Conservation (phyloP, 306 rosid species). For the Cicer pinnatifidum region DNA sequence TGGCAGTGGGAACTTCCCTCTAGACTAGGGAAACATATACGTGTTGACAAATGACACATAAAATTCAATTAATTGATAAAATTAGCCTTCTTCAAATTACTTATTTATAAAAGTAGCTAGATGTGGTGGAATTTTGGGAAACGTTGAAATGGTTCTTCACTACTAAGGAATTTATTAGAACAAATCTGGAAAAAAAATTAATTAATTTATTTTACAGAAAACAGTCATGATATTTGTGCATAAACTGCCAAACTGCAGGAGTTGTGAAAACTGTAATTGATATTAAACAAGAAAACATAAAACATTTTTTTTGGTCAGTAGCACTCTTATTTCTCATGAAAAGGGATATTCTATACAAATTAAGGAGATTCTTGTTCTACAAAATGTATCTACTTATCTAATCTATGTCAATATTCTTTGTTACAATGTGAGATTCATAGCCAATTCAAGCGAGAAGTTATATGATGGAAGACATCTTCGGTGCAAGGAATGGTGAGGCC, state of each 20-base stretch:
- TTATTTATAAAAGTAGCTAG: not conserved
- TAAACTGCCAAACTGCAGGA: too few species aligned
- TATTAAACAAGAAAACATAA: too few species aligned
- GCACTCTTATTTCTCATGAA: too few species aligned
- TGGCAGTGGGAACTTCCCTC: not conserved
- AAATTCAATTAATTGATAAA: not conserved
- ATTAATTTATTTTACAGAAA: too few species aligned
- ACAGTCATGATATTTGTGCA: too few species aligned
- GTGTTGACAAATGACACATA: not conserved
- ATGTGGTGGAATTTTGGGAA: not conserved
- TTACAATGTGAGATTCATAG: not conserved
- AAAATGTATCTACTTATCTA: not conserved
- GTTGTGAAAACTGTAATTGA: too few species aligned
- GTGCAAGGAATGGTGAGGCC: not conserved
- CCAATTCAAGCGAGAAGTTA: not conserved
- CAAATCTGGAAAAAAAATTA: too few species aligned
- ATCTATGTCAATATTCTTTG: slow-evolving; percentile 2
- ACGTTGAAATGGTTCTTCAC: not conserved
- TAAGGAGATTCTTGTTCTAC: not conserved
- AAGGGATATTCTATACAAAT: not conserved
- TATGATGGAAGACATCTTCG: not conserved
- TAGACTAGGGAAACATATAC: not conserved
- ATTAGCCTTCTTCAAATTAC: not conserved
- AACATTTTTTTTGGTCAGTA: too few species aligned
- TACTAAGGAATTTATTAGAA: too few species aligned